These are phyloP conservation scores for Blastobotrys illinoisensis DNA, from an alignment of 1,139 yeast genomes.

Conservation along the genomic window DNA sequence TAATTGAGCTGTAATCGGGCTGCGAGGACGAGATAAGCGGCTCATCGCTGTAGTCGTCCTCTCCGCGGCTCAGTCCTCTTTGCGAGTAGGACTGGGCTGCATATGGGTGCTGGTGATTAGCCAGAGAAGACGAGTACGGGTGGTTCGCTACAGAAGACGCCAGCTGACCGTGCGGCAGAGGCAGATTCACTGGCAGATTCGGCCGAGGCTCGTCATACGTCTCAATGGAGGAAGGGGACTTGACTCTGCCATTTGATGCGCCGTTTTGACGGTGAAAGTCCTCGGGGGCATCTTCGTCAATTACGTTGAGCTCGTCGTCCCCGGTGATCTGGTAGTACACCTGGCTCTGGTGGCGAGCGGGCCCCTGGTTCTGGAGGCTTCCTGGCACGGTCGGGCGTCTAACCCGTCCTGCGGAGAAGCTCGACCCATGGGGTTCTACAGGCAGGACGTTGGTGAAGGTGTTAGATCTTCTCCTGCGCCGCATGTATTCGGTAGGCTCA, in stretches of 20 bases:
- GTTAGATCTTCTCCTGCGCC: slow-evolving; percentile 5
- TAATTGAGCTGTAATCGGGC: slow-evolving; percentile 10
- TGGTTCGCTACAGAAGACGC: neutral
- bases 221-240: neutral
- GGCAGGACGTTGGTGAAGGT: slow-evolving; percentile 8
- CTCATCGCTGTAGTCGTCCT: slow-evolving; percentile 12
- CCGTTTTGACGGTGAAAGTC: neutral
- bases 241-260: neutral
- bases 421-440: slow-evolving; percentile 21
- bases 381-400: neutral
- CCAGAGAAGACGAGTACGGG: neutral
- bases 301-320: neutral
- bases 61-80: neutral
- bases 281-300: slow-evolving; percentile 3
- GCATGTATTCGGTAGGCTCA: neutral
- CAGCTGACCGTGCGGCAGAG: neutral
- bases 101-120: neutral
- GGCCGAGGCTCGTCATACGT: neutral
- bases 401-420: neutral
- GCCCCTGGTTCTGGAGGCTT: neutral
- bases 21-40: slow-evolving; percentile 12
- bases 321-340: slow-evolving; percentile 11
- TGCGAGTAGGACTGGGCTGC: neutral
- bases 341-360: neutral
- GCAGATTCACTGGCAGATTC: neutral